Conservation (phyloP, 2,329 filamentous ascomycete genomes). For the Diaporthe citrichinensis region DNA sequence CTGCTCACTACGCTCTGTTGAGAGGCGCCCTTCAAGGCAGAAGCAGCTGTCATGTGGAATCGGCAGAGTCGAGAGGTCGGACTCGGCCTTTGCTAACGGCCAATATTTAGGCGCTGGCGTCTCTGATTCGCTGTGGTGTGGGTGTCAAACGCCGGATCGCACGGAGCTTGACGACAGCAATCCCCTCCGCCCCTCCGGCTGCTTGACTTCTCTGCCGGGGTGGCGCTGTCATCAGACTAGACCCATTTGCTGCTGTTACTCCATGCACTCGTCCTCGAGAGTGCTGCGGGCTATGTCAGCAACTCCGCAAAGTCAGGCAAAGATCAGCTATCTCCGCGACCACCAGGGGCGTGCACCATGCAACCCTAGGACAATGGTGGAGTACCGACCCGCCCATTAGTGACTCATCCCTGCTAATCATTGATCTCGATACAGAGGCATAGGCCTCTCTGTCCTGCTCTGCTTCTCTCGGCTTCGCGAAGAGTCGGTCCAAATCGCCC, state of each 20-base stretch:
- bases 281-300: constrained; percentile 21
- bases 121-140: constrained; percentile 17
- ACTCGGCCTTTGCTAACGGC: constrained; percentile 12
- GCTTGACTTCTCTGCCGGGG: not conserved
- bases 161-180: constrained; percentile 24
- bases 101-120: not conserved
- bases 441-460: not conserved
- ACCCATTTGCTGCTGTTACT: not conserved
- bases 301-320: constrained; percentile 5
- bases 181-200: constrained; percentile 1
- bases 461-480: not conserved
- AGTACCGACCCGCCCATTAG: not conserved
- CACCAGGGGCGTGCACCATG: constrained; percentile 13
- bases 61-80: not conserved
- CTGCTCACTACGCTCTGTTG: not conserved
- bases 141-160: constrained; percentile 21
- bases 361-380: not conserved
- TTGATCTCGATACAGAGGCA: not conserved
- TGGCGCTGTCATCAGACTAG: not conserved
- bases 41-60: constrained; percentile 8
- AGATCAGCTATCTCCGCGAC: constrained; percentile 26
- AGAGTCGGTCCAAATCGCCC: not conserved
- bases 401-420: constrained; percentile 27
- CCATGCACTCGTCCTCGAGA: not conserved
- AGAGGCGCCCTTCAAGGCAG: not conserved